Conservation (phyloP, 2,329 filamentous ascomycete species). For the Fusarium proliferatum region DNA sequence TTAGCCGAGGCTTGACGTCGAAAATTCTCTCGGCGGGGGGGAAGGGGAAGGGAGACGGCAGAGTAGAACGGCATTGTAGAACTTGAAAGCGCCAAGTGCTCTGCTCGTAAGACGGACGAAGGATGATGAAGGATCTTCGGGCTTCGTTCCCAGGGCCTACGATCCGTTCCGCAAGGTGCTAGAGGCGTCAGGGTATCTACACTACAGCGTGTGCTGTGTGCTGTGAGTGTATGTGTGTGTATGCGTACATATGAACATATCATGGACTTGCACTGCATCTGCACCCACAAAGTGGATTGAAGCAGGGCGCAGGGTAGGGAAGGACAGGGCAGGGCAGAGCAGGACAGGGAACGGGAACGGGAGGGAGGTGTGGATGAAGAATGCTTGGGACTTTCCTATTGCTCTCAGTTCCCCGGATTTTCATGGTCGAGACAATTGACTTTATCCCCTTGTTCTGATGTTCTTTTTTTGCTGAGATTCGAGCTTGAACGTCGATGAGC, state of each 20-base stretch:
- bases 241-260: background rate
- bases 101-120: background rate
- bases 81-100: background rate
- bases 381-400: constrained; percentile 22
- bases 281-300: constrained; percentile 30
- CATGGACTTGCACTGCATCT: constrained; percentile 10
- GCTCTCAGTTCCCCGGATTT: constrained; percentile 38
- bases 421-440: constrained; percentile 24
- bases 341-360: constrained; percentile 1
- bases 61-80: constrained; percentile 12
- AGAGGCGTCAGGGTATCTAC: background rate
- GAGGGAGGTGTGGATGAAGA: constrained; percentile 22
- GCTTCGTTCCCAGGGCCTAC: constrained; percentile 22
- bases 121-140: constrained; percentile 27
- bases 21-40: background rate
- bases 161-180: constrained; percentile 25
- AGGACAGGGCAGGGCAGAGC: background rate
- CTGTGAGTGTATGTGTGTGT: background rate
- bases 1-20: constrained; percentile 24
- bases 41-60: constrained; percentile 6
- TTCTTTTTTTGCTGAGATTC: constrained; percentile 2
- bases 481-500: constrained; percentile 14
- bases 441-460: constrained; percentile 10
- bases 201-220: background rate
- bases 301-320: background rate